phyloP scores from a whole-genome alignment of 768 basidiomycete genomes.

The Cystobasidium tubakii region DNA sequence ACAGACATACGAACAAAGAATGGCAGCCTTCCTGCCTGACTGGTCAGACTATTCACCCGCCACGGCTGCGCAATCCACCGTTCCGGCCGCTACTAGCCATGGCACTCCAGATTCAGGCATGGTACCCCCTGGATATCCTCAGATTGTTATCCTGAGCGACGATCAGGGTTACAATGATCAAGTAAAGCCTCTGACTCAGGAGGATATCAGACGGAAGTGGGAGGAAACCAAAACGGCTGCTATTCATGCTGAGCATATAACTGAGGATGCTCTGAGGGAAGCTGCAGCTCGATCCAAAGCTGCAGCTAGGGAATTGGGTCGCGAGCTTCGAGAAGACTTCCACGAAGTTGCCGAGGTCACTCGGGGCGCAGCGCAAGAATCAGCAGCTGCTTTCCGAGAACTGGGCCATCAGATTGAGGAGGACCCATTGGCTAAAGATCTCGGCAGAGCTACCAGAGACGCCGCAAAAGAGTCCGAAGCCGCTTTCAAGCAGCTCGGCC shows the following conservation, averaged over 20 bases:
- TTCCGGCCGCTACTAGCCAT: not conserved
- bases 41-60: constrained; percentile 20
- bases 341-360: not conserved
- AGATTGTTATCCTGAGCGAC: constrained; percentile 12
- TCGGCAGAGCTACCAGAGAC: not conserved
- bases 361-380: not conserved
- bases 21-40: constrained; percentile 23
- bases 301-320: not conserved
- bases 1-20: constrained; percentile 18
- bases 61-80: not conserved
- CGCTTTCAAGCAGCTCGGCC: not conserved
- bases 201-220: not conserved
- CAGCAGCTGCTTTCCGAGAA: not conserved
- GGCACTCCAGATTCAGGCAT: constrained; percentile 18
- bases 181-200: constrained; percentile 22
- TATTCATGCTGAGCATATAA: not conserved
- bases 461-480: not conserved
- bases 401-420: constrained; percentile 21
- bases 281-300: not conserved
- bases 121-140: constrained; percentile 8
- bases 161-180: constrained; percentile 1
- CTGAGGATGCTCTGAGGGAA: not conserved
- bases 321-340: not conserved
- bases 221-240: constrained; percentile 11
- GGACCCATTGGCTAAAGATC: not conserved